Evolutionary conservation across 1,284 basidiomycete species (phyloP), one percentile per base, ranked within the genome.

Genomic region (Puccinia polysora): DNA sequence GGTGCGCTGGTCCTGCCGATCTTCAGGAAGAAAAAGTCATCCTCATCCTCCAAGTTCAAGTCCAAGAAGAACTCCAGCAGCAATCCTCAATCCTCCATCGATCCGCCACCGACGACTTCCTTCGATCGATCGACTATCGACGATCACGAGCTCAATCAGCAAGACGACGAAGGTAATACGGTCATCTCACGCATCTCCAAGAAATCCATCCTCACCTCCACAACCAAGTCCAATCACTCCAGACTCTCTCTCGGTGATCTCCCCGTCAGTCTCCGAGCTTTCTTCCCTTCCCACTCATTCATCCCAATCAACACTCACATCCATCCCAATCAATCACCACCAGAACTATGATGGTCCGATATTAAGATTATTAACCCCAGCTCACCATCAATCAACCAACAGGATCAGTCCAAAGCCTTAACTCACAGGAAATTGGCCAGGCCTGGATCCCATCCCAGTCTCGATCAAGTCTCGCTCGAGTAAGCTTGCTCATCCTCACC

Each of bases 381-480:
- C 30, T 63, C 45, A 63, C 34, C 45, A 63, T 63, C 60, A 47
- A 63, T 63, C 40, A 63, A 47, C 60, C 8, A 38, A 43, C 60
- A 63, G 60, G 60, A 63, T 28, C 38, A 63, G 6, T 63, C 60
- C 28, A 49, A 32, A 32, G 5, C 47, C 32, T 38, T 45, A 20
- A 30, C 62, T 25, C 62, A 25, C n/a, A 64, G 62, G 62, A 64
- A 64, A 64, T 45, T 64, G 47, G 62, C 62, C 20, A 50, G 62
- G 34, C 62, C 62, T 47, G 45, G 47, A 23, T 64, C 62, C 4
- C 47, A 64, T 6, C 23, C 62, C 20, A 49, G 45, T 36, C 38
- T 64, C 20, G 50, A 64, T 47, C 20, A 64, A 8, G 5, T 60
- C 45, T 36, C 10, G 32, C 8, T 45, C 7, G 62, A 64, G 62